Percentiles rank a stretch among this genome's conserved stretches.
Conservation (phyloP, 179 eudicot species). For the Patellifolia procumbens region DNA sequence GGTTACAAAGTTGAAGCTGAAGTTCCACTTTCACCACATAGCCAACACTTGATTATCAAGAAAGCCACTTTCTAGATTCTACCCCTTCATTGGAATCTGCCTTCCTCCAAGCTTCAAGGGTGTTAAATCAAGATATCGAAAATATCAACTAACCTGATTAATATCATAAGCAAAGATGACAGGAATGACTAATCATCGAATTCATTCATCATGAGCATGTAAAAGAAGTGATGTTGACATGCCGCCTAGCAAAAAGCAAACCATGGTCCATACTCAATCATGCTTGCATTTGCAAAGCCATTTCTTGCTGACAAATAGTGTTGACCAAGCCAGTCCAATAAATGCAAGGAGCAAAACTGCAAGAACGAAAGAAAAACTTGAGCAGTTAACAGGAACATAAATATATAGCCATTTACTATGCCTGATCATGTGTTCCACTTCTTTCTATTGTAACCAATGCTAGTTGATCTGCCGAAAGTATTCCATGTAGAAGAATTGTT, state of each 20-base stretch:
- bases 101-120: neutral
- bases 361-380: neutral
- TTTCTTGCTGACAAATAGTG: slow-evolving; percentile 17
- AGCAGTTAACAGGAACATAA: neutral
- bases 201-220: neutral
- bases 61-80: neutral
- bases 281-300: slow-evolving; percentile 27
- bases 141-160: neutral
- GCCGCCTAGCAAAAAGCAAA: neutral
- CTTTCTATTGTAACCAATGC: neutral
- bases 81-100: neutral
- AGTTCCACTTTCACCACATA: neutral
- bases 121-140: neutral
- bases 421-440: neutral
- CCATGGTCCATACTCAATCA: slow-evolving; percentile 15
- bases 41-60: neutral
- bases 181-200: neutral
- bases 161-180: neutral
- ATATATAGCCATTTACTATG: neutral
- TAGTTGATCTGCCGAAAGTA: neutral
- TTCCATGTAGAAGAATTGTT: neutral
- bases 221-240: neutral
- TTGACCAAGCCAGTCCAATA: slow-evolving; percentile 13
- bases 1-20: neutral
- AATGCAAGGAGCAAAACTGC: slow-evolving; percentile 31